Base-by-base conservation (phyloP, 192 early-diverging fungal genomes). In the Coemansia sp. region DNA sequence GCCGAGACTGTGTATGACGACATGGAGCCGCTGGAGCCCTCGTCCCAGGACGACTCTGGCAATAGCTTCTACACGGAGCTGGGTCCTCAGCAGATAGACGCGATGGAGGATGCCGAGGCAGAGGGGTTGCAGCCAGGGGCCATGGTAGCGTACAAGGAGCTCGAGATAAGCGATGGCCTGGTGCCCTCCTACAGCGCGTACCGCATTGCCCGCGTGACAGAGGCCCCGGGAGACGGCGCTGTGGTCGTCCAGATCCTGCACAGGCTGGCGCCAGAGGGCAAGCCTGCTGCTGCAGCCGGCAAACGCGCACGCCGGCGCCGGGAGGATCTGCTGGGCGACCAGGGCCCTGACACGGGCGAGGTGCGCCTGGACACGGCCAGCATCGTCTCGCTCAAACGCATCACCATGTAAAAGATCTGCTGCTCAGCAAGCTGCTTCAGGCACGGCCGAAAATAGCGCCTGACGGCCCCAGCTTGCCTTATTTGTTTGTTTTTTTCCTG, bases 101-200 rank as follows among this genome's bases (percentile, higher is more conserved):
- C 17, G 2, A 12, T 21, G 18, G 13, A 27, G 5, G 37, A 20
- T 7, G 48, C n/a, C 12, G 38, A 23, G 5, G 13, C 19, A 5
- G 27, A 2, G 0, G 13, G 5, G 9, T 16, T 50, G 3, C 12
- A 18, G 4, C 17, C 39, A 12, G 22, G 37, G 19, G 23, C 11
- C 2, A 10, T 30, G 14, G 22, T 57, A 14, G 55, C 55, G 5
- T 57, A 49, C 39, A 41, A 57, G 39, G 11, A 29, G n/a, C 19
- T 48, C 14, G 55, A 43, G 28, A 49, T 49, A 2, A 19, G 35
- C 7, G 32, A 14, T 1, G 39, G 49, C 14, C 32, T 47, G 31
- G 30, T 40, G 7, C 46, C 46, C 14, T 37, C 31, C 6, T 21
- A 37, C 16, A 42, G 55, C 40, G 20, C 19, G n/a, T 57, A 37